phyloP scores from a whole-genome alignment of 2,329 filamentous ascomycete genomes.

The Endoconidiophora polonica region DNA sequence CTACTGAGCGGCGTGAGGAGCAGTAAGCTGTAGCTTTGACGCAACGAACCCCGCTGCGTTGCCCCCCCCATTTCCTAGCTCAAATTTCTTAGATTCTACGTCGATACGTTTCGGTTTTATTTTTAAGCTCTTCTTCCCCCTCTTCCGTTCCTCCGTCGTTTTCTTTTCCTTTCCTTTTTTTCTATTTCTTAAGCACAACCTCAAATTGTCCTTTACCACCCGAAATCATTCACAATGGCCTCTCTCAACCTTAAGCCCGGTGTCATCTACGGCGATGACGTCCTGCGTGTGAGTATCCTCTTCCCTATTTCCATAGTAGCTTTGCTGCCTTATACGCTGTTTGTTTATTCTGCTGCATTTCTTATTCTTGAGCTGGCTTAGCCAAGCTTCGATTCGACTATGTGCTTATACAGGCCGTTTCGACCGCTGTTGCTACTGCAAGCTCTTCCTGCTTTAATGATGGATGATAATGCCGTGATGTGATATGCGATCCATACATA shows the following conservation, averaged over 20 bases:
- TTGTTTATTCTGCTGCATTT: not conserved
- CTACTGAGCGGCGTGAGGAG: not conserved
- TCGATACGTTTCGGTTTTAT: conserved; percentile 1
- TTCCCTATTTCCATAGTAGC: not conserved
- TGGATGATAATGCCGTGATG: not conserved
- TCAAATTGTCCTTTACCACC: conserved; percentile 6
- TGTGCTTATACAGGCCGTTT: not conserved
- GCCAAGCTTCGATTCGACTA: not conserved
- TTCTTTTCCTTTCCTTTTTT: conserved; percentile 3
- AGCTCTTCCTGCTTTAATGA: not conserved
- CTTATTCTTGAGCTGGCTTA: too few species aligned
- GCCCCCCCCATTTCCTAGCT: too few species aligned
- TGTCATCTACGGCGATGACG: conserved; percentile 38
- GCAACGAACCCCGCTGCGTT: conserved; percentile 4
- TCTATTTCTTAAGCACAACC: conserved; percentile 4
- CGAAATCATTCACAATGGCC: conserved; percentile 16
- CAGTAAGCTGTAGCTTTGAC: conserved; percentile 1
- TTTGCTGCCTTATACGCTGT: not conserved
- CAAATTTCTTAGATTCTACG: too few species aligned
- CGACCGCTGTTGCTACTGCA: not conserved
- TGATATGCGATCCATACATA: not conserved
- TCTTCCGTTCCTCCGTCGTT: conserved; percentile 6
- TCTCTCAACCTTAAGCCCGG: conserved; percentile 35
- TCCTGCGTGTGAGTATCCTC: conserved; percentile 21
- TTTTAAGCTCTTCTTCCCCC: conserved; percentile 1